These are phyloP conservation scores for Geotrichum klebahnii DNA, from an alignment of 1,139 yeast species.

Conservation along the genomic window DNA sequence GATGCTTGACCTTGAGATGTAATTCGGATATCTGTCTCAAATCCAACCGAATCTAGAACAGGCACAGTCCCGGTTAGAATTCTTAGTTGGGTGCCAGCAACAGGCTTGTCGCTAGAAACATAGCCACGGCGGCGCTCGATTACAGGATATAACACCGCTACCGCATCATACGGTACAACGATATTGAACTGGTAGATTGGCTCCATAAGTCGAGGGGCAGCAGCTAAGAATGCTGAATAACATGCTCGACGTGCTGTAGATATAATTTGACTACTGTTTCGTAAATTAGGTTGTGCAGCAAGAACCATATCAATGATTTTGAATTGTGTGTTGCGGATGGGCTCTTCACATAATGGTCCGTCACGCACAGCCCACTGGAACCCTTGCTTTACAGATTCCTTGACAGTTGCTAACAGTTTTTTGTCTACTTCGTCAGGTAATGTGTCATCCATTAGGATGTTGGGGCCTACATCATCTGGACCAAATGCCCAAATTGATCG, in stretches of 20 bases:
- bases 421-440: constrained; percentile 67
- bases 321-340: constrained; percentile 67
- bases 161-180: constrained; percentile 51
- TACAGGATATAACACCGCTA: constrained; percentile 49
- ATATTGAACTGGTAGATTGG: constrained; percentile 69
- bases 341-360: constrained; percentile 90
- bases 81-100: constrained; percentile 72
- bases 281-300: constrained; percentile 47
- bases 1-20: constrained; percentile 76
- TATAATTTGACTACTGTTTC: constrained; percentile 70
- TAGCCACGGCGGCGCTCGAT: constrained; percentile 67
- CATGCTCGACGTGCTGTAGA: constrained; percentile 85
- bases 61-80: constrained; percentile 67
- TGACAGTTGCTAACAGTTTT: constrained; percentile 45
- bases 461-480: constrained; percentile 53
- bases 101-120: constrained; percentile 49
- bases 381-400: constrained; percentile 63
- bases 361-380: constrained; percentile 79
- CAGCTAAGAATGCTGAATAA: constrained; percentile 72
- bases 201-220: constrained; percentile 75
- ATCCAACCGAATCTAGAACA: constrained; percentile 83
- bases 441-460: constrained; percentile 73
- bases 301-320: constrained; percentile 61
- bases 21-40: constrained; percentile 78
- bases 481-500: constrained; percentile 82